Conservation (phyloP, 208 protist species). For the Acanthamoeba lenticulata region DNA sequence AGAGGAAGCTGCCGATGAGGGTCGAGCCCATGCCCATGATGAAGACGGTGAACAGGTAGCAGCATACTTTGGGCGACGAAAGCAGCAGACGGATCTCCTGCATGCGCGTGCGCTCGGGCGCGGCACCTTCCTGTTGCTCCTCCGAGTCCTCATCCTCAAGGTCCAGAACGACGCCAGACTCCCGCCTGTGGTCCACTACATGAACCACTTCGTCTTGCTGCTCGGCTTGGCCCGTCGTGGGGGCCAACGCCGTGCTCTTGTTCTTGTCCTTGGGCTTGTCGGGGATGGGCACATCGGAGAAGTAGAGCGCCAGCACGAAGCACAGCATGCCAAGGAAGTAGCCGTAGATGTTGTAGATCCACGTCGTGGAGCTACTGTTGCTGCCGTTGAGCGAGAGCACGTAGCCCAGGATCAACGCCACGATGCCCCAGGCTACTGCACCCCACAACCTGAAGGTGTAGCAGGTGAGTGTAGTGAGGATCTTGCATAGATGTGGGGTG, state of each 20-base stretch:
- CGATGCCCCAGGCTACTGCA: not conserved
- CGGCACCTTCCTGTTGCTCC: not conserved
- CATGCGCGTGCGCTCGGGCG: not conserved
- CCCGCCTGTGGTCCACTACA: not conserved
- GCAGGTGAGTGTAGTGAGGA: not conserved
- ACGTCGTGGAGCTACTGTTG: not conserved
- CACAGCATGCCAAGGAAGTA: conserved; percentile 25
- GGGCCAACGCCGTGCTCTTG: not conserved
- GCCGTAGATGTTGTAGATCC: not conserved
- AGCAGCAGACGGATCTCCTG: not conserved
- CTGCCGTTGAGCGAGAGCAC: not conserved
- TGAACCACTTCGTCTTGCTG: not conserved
- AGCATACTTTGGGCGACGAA: not conserved
- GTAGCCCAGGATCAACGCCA: conserved; percentile 26
- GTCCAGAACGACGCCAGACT: not conserved
- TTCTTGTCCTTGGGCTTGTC: not conserved
- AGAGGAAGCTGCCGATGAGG: conserved; percentile 44
- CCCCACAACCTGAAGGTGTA: not conserved
- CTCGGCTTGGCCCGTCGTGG: not conserved
- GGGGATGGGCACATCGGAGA: not conserved
- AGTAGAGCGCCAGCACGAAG: conserved; percentile 26
- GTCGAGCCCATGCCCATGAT: conserved; percentile 39
- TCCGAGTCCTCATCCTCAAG: not conserved
- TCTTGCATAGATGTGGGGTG: not conserved
- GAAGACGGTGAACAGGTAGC: conserved; percentile 21